Evolutionary conservation across 2,329 filamentous ascomycete species (phyloP).

Genomic region (Pyricularia pennisetigena): DNA sequence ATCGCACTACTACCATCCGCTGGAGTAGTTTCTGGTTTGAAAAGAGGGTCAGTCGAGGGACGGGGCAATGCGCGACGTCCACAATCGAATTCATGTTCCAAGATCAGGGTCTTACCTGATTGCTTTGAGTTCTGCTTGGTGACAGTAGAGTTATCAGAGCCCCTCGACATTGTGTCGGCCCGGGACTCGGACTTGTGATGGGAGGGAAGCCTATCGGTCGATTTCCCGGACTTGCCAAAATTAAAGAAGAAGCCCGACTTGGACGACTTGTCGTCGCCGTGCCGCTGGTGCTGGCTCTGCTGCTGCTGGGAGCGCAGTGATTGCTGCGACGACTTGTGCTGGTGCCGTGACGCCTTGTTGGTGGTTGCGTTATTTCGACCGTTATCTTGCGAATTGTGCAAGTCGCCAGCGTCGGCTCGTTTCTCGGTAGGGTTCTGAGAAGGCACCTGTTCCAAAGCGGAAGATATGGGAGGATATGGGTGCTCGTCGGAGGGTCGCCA

Average conservation of each 20-base stretch:
- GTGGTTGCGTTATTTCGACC: conserved; percentile 13
- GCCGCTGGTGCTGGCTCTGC: conserved; percentile 18
- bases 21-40: not conserved
- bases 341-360: conserved; percentile 12
- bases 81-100: not conserved
- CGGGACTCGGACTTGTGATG: conserved; percentile 25
- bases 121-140: conserved; percentile 19
- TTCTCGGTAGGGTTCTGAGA: conserved; percentile 7
- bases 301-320: conserved; percentile 12
- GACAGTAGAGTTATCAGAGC: conserved; percentile 17
- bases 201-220: conserved; percentile 22
- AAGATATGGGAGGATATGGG: conserved; percentile 18
- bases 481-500: conserved; percentile 15
- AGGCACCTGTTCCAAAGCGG: conserved; percentile 16
- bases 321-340: conserved; percentile 14
- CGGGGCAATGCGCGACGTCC: not conserved
- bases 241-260: conserved; percentile 41
- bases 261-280: conserved; percentile 18
- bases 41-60: not conserved
- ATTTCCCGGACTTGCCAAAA: conserved; percentile 36
- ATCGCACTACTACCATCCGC: conserved; percentile 18
- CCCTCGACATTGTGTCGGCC: conserved; percentile 27
- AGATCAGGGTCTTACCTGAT: conserved; percentile 17
- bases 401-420: not conserved
- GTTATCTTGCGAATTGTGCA: conserved; percentile 6